These are phyloP conservation scores for Warburgia ugandensis DNA, from an alignment of 164 flowering plant species.

Conservation along the genomic window DNA sequence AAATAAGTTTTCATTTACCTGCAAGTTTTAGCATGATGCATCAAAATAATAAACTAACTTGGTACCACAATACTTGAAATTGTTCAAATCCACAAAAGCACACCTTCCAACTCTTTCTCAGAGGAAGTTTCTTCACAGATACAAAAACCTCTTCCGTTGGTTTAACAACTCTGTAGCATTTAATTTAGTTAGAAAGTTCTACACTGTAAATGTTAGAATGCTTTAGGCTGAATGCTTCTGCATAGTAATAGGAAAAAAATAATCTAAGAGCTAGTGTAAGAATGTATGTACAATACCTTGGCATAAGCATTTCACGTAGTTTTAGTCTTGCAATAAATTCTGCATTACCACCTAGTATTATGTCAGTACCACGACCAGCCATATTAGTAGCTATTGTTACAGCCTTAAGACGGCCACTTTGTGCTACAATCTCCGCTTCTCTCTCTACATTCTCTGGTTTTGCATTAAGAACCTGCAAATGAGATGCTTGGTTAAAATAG, in stretches of 20 bases:
- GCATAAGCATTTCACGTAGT: slow-evolving; percentile 96
- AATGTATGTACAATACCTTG: slow-evolving; percentile 51
- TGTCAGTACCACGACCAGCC: slow-evolving; percentile 99
- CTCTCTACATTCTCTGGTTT: slow-evolving; percentile 99
- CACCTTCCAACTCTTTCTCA: slow-evolving; percentile 89
- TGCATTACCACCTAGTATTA: slow-evolving; percentile 98
- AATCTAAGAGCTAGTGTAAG: slow-evolving; percentile 11
- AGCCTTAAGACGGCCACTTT: slow-evolving; percentile 95
- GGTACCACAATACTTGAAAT: too few relatives aligned
- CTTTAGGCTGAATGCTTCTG: background rate
- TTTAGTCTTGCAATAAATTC: slow-evolving; percentile 96
- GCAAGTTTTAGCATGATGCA: slow-evolving; percentile 16
- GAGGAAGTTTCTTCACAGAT: slow-evolving; percentile 75
- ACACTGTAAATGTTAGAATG: background rate
- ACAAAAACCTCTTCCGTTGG: slow-evolving; percentile 71
- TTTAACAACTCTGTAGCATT: slow-evolving; percentile 66
- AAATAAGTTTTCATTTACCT: slow-evolving; percentile 85
- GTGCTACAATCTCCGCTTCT: slow-evolving; percentile 99
- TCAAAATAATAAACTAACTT: background rate
- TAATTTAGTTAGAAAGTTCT: background rate
- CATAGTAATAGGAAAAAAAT: too few relatives aligned
- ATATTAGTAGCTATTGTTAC: slow-evolving; percentile 98
- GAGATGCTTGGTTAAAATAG: too few relatives aligned
- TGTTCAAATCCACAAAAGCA: slow-evolving; percentile 11
- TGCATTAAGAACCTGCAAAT: slow-evolving; percentile 83